These are phyloP conservation scores for Gnaphalium uliginosum DNA, from an alignment of 129 eudicot species.

Conservation along the genomic window DNA sequence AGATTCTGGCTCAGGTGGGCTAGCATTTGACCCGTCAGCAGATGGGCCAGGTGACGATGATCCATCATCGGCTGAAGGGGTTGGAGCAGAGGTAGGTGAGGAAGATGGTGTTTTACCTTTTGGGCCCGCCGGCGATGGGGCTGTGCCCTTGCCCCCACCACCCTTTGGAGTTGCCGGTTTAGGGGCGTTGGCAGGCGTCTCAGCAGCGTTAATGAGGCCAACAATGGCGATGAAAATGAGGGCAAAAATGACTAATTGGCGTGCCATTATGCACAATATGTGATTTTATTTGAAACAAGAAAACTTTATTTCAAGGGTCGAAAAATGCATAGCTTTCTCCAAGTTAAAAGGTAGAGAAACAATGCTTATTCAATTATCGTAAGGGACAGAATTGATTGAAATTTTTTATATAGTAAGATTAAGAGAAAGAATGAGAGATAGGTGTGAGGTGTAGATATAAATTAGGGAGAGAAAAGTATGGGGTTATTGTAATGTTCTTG, in stretches of 20 bases:
- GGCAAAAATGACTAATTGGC: constrained; percentile 41
- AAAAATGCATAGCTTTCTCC: constrained; percentile 20
- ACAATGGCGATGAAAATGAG: constrained; percentile 44
- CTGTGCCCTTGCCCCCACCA: neutral
- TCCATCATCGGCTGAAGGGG: constrained; percentile 27
- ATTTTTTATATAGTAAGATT: constrained; percentile 1
- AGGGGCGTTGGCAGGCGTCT: constrained; percentile 31
- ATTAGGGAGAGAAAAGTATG: constrained; percentile 29
- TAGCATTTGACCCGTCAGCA: constrained; percentile 17
- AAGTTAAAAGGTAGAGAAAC: constrained; percentile 14
- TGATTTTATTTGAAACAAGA: neutral
- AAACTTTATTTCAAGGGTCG: neutral
- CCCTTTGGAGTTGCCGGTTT: constrained; percentile 23
- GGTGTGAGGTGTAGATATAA: constrained; percentile 32
- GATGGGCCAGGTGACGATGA: constrained; percentile 40
- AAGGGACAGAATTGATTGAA: neutral
- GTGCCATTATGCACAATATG: constrained; percentile 49
- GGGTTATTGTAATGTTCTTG: neutral
- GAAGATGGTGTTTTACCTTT: constrained; percentile 13
- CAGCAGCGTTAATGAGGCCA: constrained; percentile 39
- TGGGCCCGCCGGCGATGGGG: constrained; percentile 15
- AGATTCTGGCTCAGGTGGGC: constrained; percentile 16
- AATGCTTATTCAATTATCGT: constrained; percentile 15
- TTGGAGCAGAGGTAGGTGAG: constrained; percentile 29
- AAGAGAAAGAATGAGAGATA: constrained; percentile 12